Evolutionary conservation across 257 asterid genomes (phyloP), one percentile per base, ranked within the genome.

Genomic region (Nicotiana tabacum): DNA sequence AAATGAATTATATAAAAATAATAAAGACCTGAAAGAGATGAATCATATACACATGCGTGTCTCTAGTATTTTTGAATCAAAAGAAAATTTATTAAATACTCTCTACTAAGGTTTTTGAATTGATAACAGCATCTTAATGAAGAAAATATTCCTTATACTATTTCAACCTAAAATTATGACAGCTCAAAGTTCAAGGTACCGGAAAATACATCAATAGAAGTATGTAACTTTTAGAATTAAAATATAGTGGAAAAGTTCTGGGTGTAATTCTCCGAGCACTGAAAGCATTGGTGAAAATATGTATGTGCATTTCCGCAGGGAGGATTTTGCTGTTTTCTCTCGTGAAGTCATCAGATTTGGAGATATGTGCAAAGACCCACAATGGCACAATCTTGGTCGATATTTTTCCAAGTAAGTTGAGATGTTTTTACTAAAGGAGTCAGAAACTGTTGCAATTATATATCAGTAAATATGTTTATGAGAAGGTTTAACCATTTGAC

Each of bases 321-420:
- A 94, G 86, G 99, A 94, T 86, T 94, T 94, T 83, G 93, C 92
- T 67, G 92, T 95, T 53, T 93, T 93, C 83, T 88, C 96, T 48
- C 97, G 97, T 24, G 99, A 95, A 93, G 94, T 95, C 24, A 83
- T 93, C 74, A 89, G 99, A 86, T 96, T 96, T 78, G 99, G 99
- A 77, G 89, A 96, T 90, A 74, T 94, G 87, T 94, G 99, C 87
- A 96, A 90, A 90, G 99, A 96, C 86, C 98, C 99, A 32, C 99
- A 96, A 70, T 96, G 99, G 99, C 99, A 96, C 91, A 92, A 91
- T 87, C 88, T 96, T 53, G 97, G 89, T 83, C 91, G 99, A 81
- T 94, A 88, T 84, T 95, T 95, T 86, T 84, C 89, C 2, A 95
- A 90, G 99, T 95, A 90, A 90, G 97, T 86, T 78, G 27, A 76